Evolutionary conservation across 768 basidiomycete genomes (phyloP).

Genomic region (Amyloporia xantha): DNA sequence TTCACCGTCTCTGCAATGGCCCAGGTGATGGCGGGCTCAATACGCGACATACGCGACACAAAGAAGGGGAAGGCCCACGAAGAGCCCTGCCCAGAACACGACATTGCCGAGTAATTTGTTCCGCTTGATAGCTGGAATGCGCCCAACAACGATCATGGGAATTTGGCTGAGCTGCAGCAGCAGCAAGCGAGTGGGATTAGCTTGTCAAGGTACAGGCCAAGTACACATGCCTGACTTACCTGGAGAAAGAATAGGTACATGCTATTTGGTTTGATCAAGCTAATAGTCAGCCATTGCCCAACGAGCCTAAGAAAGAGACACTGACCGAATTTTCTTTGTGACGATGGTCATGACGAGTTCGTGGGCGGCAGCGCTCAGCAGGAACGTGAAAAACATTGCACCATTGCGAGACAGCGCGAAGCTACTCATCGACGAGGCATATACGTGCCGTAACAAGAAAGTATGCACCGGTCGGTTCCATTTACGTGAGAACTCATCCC

Average conservation of each 20-base stretch:
- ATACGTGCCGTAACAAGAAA: slow-evolving; percentile 94
- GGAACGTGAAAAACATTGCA: slow-evolving; percentile 93
- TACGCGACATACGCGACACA: slow-evolving; percentile 71
- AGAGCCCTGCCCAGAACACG: slow-evolving; percentile 92
- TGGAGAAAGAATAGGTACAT: slow-evolving; percentile 82
- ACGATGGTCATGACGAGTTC: slow-evolving; percentile 97
- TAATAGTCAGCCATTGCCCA: neutral
- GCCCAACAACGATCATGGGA: slow-evolving; percentile 79
- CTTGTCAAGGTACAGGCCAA: neutral
- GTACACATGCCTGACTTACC: slow-evolving; percentile 27
- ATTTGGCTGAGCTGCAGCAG: slow-evolving; percentile 75
- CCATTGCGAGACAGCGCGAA: slow-evolving; percentile 66
- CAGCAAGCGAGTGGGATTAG: neutral
- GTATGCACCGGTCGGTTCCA: slow-evolving; percentile 97
- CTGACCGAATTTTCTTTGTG: slow-evolving; percentile 82
- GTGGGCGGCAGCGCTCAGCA: slow-evolving; percentile 83
- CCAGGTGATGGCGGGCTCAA: slow-evolving; percentile 31
- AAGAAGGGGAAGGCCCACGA: slow-evolving; percentile 87
- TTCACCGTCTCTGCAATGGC: too few species aligned
- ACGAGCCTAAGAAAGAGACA: slow-evolving; percentile 5
- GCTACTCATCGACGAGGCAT: slow-evolving; percentile 77
- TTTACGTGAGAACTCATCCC: slow-evolving; percentile 96
- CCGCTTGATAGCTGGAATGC: slow-evolving; percentile 67
- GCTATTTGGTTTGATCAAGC: too few species aligned
- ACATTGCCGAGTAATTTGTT: slow-evolving; percentile 80